Base-by-base conservation (phyloP, 441 rosid species). In the Populus trichocarpa region DNA sequence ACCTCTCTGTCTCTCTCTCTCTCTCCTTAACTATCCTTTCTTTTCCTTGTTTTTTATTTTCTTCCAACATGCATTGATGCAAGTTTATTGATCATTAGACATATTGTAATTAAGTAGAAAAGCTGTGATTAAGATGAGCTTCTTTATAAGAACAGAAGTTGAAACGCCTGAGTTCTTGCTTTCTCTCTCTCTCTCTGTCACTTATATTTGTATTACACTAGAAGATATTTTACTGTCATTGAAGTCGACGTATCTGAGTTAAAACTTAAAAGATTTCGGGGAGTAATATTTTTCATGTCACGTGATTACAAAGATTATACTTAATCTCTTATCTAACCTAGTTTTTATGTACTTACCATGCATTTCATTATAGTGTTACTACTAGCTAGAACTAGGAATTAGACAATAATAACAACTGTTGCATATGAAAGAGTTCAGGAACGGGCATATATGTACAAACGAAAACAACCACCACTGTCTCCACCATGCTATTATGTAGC, bases 51-150 rank as follows among this genome's bases (percentile, higher is more conserved):
- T 22, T 20, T 22, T 12, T 18, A 6, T 69, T 35, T 25, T 16
- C 26, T 65, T 23, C 33, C 57, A 8, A 66, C 79, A 70, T 72
- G 80, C 83, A 74, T 68, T 73, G 14, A 79, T 75, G 83, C 83
- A 74, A 75, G 78, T 70, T 83, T 74, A 64, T 73, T 72, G 64
- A 61, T 63, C 33, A 36, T 11, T 67, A 61, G 83, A 78, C 77
- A 73, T 33, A 85, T 80, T 73, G 79, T 75, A 72, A 72, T 32
- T 63, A 59, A 53, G 67, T 57, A 71, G 74, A 79, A 76, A 76
- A 70, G 59, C 26, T 81, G 86, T 71, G 80, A 78, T 73, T 76
- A 82, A 84, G 33, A 70, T 67, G n/a, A 22, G 18, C 32, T n/a
- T 75, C 63, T 71, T 35, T 10, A 26, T 77, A 61, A 77, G 28